These are phyloP conservation scores for Silene vulgaris DNA, from an alignment of 179 eudicot species.

Conservation along the genomic window DNA sequence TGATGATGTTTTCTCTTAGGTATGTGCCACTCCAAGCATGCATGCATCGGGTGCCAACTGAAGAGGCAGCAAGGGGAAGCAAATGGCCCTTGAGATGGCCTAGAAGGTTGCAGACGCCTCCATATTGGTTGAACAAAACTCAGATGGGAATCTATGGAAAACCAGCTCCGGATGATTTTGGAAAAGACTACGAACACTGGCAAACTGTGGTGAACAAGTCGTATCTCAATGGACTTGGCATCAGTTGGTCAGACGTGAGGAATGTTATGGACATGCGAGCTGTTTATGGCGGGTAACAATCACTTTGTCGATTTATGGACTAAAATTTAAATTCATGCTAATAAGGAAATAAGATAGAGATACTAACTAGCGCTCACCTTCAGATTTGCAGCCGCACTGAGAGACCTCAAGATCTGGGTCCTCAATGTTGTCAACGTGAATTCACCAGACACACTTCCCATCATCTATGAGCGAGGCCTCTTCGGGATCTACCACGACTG, in stretches of 20 bases:
- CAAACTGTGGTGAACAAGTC: constrained; percentile 46
- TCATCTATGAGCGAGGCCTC: constrained; percentile 83
- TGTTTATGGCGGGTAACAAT: constrained; percentile 74
- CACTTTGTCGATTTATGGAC: not conserved
- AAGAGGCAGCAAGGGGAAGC: constrained; percentile 53
- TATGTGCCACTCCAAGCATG: constrained; percentile 70
- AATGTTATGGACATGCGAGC: constrained; percentile 94
- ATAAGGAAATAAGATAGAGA: not conserved
- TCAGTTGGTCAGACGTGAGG: constrained; percentile 69
- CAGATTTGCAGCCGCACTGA: constrained; percentile 90
- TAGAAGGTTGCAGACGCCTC: constrained; percentile 43
- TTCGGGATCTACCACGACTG: constrained; percentile 89
- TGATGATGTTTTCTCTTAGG: constrained; percentile 35
- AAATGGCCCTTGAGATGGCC: constrained; percentile 81
- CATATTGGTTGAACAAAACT: constrained; percentile 68
- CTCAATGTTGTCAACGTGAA: constrained; percentile 74
- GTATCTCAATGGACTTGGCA: constrained; percentile 58
- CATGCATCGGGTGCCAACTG: constrained; percentile 59
- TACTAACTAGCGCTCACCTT: constrained; percentile 9
- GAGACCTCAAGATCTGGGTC: constrained; percentile 68
- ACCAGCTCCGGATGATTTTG: constrained; percentile 76
- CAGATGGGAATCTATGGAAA: constrained; percentile 80
- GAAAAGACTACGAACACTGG: constrained; percentile 69
- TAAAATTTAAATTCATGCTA: not conserved
- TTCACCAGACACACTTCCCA: constrained; percentile 79